Evolutionary conservation across 148 eudicot species (phyloP), one percentile per base, ranked within the genome.

Genomic region (Dysphania ambrosioides): DNA sequence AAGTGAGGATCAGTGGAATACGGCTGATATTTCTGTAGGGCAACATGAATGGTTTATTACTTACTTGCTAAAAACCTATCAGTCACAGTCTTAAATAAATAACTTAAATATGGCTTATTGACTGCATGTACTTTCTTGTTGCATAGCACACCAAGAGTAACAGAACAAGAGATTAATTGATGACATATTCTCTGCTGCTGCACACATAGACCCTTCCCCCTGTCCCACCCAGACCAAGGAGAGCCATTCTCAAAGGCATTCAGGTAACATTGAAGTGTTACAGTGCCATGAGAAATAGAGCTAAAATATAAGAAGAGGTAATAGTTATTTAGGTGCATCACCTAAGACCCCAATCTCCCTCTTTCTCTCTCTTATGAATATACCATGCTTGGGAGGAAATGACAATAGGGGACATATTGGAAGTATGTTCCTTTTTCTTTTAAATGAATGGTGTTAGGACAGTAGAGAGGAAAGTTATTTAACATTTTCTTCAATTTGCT

Each of bases 1-100:
- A 85, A 83, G 83, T 91, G 90, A 7, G 98, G 98, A 74, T 95
- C 98, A 16, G 85, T n/a, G 12, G 93, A 83, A 79, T 85, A 85
- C 16, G 98, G 98, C 73, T 95, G 98, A 79, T 90, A 90, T 82
- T 79, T 92, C 98, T 95, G 89, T 76, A 77, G 42, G 40, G 11
- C 70, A 65, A 53, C 49, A 70, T 55, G 6, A 4, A 11, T 13
- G 26, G 47, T 5, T n/a, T 6, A 66, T 63, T 42, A 47, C 16
- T 21, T 16, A 31, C 65, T 23, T 47, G 3, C 3, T 53, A 53
- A 13, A 9, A 41, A 13, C 66, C 31, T 29, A 56, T 47, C 66
- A 8, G 7, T 32, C 12, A 4, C 6, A 11, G 3, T 26, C 12
- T 58, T 21, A 4, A 47, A 13, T 12, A 16, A 47, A 47, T 1